Evolutionary conservation across 2,329 filamentous ascomycete species (phyloP).

Genomic region (Hysterium pulicare): DNA sequence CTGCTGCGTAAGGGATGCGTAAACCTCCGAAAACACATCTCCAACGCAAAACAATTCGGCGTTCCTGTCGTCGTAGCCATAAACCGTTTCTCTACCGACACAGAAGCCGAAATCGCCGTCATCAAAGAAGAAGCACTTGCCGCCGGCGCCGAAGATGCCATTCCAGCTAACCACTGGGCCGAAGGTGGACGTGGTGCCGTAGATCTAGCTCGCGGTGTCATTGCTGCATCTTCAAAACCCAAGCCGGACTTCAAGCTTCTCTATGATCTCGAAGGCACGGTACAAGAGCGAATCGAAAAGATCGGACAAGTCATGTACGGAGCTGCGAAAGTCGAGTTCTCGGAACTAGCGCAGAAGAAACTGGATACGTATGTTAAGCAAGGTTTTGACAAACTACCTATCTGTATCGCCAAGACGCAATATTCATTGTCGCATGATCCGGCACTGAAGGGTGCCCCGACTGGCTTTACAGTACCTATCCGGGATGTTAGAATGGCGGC

Average conservation of each 20-base stretch:
- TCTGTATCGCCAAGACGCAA: constrained; percentile 97
- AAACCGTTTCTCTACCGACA: constrained; percentile 94
- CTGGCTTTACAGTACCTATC: constrained; percentile 91
- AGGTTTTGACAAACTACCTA: constrained; percentile 87
- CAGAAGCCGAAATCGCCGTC: constrained; percentile 83
- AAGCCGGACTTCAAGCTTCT: constrained; percentile 77
- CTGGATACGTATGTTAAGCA: constrained; percentile 91
- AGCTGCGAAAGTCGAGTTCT: constrained; percentile 84
- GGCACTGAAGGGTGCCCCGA: constrained; percentile 88
- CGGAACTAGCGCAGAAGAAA: constrained; percentile 91
- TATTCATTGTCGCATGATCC: constrained; percentile 95
- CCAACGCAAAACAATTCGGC: constrained; percentile 84
- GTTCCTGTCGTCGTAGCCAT: constrained; percentile 94
- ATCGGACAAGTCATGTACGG: constrained; percentile 96
- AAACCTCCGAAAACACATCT: constrained; percentile 93
- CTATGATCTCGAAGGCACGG: constrained; percentile 70
- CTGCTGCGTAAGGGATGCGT: constrained; percentile 85
- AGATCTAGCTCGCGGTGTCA: constrained; percentile 82
- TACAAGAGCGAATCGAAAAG: constrained; percentile 84
- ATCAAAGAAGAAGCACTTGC: constrained; percentile 87
- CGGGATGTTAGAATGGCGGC: constrained; percentile 91
- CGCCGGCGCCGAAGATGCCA: constrained; percentile 89
- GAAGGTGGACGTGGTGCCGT: constrained; percentile 88
- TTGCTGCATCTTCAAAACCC: constrained; percentile 75
- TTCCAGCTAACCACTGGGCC: constrained; percentile 94